These are phyloP conservation scores for Cytospora chrysosperma DNA, from an alignment of 2,329 filamentous ascomycete species.

Conservation along the genomic window DNA sequence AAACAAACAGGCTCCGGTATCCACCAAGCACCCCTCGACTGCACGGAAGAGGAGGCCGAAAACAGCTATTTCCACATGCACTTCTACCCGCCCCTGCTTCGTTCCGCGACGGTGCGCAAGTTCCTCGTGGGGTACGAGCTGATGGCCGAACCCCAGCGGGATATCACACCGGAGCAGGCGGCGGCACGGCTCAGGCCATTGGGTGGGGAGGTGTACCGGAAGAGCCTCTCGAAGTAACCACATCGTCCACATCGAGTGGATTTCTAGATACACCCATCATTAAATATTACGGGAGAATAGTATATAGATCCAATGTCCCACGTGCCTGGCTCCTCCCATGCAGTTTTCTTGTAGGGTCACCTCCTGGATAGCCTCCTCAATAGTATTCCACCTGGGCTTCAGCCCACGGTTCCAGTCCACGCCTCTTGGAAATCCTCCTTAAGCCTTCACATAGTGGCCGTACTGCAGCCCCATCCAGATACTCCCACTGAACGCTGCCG, in stretches of 20 bases:
- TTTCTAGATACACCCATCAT: not conserved
- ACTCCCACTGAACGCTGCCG: conserved; percentile 44
- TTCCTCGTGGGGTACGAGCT: conserved; percentile 96
- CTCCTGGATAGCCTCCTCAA: not conserved
- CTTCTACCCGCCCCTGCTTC: conserved; percentile 91
- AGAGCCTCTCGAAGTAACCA: conserved; percentile 43
- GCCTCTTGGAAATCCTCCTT: not conserved
- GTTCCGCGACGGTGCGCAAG: conserved; percentile 91
- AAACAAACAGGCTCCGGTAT: conserved; percentile 71
- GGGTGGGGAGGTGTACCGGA: conserved; percentile 81
- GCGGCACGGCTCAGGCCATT: conserved; percentile 73
- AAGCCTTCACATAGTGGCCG: conserved; percentile 58
- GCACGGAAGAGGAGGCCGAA: conserved; percentile 78
- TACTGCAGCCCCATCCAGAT: conserved; percentile 68
- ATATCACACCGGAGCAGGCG: conserved; percentile 97
- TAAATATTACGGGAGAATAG: conserved; percentile 3
- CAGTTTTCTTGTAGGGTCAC: not conserved
- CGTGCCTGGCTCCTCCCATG: no score
- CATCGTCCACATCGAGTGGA: not conserved
- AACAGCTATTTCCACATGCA: conserved; percentile 93
- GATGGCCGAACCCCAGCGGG: conserved; percentile 94
- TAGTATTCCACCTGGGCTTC: not conserved
- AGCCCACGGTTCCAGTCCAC: not conserved
- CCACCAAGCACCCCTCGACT: conserved; percentile 88
- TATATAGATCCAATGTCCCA: not conserved